These are phyloP conservation scores for Gardenia jasminoides DNA, from an alignment of 257 asterid species.

Conservation along the genomic window DNA sequence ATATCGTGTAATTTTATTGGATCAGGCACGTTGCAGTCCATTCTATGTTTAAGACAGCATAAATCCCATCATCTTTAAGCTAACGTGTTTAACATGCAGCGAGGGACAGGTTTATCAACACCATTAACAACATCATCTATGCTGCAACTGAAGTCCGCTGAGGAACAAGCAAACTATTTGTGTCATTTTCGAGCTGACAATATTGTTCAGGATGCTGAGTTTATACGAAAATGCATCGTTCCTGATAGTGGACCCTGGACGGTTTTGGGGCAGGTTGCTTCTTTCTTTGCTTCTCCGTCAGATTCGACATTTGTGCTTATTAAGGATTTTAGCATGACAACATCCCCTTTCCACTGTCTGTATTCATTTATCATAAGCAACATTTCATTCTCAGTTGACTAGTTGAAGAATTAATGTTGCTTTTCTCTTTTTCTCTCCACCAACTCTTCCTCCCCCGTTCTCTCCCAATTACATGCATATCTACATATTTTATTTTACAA, in stretches of 20 bases:
- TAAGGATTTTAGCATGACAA: background rate
- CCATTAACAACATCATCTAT: slow-evolving; percentile 78
- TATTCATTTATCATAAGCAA: background rate
- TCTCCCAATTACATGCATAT: background rate
- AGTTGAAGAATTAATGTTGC: background rate
- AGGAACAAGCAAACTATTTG: slow-evolving; percentile 64
- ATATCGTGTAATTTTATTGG: slow-evolving; percentile 80
- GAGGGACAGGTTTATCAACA: slow-evolving; percentile 96
- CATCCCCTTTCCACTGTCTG: background rate
- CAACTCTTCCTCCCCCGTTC: too few species aligned
- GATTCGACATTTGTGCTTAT: background rate
- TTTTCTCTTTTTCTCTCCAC: background rate
- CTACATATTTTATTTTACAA: background rate
- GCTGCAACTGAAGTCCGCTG: slow-evolving; percentile 70
- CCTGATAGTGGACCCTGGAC: slow-evolving; percentile 88
- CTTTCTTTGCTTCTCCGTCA: slow-evolving; percentile 3
- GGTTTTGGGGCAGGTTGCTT: slow-evolving; percentile 77
- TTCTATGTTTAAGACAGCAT: background rate
- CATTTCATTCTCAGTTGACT: background rate
- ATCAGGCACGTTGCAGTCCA: slow-evolving; percentile 64
- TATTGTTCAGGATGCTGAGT: slow-evolving; percentile 88
- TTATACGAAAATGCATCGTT: slow-evolving; percentile 70
- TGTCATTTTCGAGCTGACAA: slow-evolving; percentile 88
- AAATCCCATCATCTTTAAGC: slow-evolving; percentile 11
- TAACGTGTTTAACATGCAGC: slow-evolving; percentile 53